phyloP scores from a whole-genome alignment of 768 basidiomycete species.

The Hortiboletus campestris region DNA sequence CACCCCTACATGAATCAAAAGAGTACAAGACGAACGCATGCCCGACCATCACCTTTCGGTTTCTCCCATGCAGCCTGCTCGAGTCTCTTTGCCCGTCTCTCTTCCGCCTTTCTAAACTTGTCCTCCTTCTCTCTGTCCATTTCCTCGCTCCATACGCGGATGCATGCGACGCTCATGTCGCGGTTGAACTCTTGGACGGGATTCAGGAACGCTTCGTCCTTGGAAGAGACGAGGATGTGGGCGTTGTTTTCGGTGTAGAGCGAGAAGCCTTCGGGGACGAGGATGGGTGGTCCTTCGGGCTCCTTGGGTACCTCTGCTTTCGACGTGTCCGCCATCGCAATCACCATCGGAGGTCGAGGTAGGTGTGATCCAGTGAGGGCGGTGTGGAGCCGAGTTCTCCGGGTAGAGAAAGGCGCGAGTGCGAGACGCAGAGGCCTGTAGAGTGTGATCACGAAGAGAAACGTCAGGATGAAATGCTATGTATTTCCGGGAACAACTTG shows the following conservation, averaged over 20 bases:
- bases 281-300: constrained; percentile 23
- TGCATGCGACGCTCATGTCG: constrained; percentile 88
- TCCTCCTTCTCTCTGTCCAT: constrained; percentile 59
- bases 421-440: constrained; percentile 31
- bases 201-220: constrained; percentile 89
- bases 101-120: constrained; percentile 54
- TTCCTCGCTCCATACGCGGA: constrained; percentile 84
- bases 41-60: constrained; percentile 40
- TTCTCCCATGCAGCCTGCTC: constrained; percentile 40
- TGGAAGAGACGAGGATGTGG: constrained; percentile 66
- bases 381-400: constrained; percentile 1
- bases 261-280: constrained; percentile 70
- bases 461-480: constrained; percentile 17
- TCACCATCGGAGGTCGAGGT: constrained; percentile 5
- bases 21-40: not conserved
- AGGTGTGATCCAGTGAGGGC: not conserved
- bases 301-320: not conserved
- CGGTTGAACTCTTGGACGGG: constrained; percentile 99
- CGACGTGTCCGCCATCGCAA: not conserved
- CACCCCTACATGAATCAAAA: constrained; percentile 1
- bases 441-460: constrained; percentile 10
- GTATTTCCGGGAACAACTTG: no score
- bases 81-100: constrained; percentile 42
- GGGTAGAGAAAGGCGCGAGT: not conserved
- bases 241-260: constrained; percentile 82